Base-by-base conservation (phyloP, 1,139 yeast species). In the Ashbya aceris region DNA sequence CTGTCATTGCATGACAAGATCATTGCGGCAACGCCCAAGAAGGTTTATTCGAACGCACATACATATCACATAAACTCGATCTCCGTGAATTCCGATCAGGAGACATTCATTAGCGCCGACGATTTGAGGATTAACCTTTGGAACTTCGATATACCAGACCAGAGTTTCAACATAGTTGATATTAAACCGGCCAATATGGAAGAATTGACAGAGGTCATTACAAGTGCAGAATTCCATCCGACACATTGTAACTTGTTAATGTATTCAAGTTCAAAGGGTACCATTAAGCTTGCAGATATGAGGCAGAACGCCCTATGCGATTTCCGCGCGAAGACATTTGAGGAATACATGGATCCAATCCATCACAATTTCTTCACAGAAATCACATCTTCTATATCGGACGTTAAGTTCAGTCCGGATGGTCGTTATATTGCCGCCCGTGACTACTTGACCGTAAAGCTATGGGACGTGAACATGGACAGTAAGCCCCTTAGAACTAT, bases 391-490 rank as follows among this genome's bases (percentile, higher is more conserved):
- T 82, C 94, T 39, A 93, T 93, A 49, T 81, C 94, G 20, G 98
- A 93, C 68, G 95, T 89, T 45, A 83, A 89, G 61, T 93, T 91
- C 63, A 80, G 94, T 55, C 76, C 80, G 46, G 89, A 91, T 63
- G 99, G 99, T 40, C 74, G 94, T 56, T 87, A 91, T 65, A 85
- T 93, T 62, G 95, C 91, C 12, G 79, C 95, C 36, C 79, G 99
- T 62, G 99, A 93, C 69, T 93, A 91, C 64, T 79, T 93, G 85
- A 85, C 96, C 8, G 95, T 91, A 39, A 93, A 91, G 66, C 83
- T 93, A 54, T 91, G 99, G 99, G 99, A 93, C 69, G 76, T 93
- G 52, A 87, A 87, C 50, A 93, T 91, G 98, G 96, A 91, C 64
- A 81, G 79, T 52, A 86, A 83, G 63, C 99, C 99, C 26, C 69